Conservation (phyloP, 495 filamentous ascomycete species). For the Neurospora sp. region DNA sequence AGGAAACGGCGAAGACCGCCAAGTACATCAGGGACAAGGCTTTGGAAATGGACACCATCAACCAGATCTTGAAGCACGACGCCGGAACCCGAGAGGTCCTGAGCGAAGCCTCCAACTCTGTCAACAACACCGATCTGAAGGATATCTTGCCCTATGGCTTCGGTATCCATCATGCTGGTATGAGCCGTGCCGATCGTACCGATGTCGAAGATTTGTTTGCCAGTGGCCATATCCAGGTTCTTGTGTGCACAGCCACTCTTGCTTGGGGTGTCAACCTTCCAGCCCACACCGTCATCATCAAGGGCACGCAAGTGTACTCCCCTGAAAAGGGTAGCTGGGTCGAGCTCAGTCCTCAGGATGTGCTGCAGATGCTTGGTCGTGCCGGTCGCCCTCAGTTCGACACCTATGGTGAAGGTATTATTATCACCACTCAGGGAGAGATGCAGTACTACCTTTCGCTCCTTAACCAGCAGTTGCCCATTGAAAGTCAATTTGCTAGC, state of each 20-base stretch:
- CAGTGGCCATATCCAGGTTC: constrained; percentile 82
- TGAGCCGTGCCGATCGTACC: constrained; percentile 85
- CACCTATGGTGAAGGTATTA: constrained; percentile 95
- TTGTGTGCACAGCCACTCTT: constrained; percentile 92
- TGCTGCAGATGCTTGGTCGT: constrained; percentile 96
- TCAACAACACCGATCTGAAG: constrained; percentile 81
- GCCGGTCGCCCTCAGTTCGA: constrained; percentile 95
- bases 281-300: constrained; percentile 93
- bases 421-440: constrained; percentile 90
- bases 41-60: constrained; percentile 89
- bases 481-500: constrained; percentile 91
- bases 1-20: constrained; percentile 96
- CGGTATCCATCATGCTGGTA: constrained; percentile 95
- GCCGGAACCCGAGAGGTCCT: constrained; percentile 84
- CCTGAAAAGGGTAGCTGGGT: constrained; percentile 99
- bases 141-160: constrained; percentile 94
- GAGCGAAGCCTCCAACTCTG: constrained; percentile 70
- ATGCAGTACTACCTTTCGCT: constrained; percentile 95
- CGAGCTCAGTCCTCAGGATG: constrained; percentile 93
- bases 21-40: constrained; percentile 95
- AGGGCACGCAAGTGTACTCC: constrained; percentile 94
- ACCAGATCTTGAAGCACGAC: constrained; percentile 88
- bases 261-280: constrained; percentile 95
- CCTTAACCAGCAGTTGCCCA: constrained; percentile 93
- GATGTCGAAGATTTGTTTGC: constrained; percentile 92